Evolutionary conservation across 305 asterid species (phyloP), one percentile per base, ranked within the genome.

Genomic region (Nicotiana rustica): DNA sequence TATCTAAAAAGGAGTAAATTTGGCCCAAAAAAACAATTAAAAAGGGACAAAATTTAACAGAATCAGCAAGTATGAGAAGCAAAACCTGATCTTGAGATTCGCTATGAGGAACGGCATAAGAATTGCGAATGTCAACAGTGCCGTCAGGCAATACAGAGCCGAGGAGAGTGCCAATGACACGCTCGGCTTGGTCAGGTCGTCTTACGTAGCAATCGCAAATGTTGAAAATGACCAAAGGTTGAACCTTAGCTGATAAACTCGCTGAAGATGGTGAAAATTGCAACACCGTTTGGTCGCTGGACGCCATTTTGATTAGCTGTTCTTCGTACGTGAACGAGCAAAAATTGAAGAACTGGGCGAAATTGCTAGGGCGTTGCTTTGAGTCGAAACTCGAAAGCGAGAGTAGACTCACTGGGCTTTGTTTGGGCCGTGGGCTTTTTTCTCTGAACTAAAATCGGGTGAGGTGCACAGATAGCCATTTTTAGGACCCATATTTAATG

Each of bases 101-200:
- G 69, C 87, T 92, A 85, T 94, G 97, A 1, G 97, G 97, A 86
- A 94, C 97, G 77, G 97, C 97, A 65, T 92, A 96, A n/a, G 92
- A 91, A 84, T 96, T 96, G 2, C 98, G 95, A 65, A 95, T 86
- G 52, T 95, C 97, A n/a, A 96, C 90, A 18, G 97, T 90, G 4
- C 99, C 98, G 84, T 96, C 98, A 0, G 96, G 91, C 19, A 96
- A 85, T 25, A 93, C 92, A 19, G 97, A 94, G 15, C 98, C 98
- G 66, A 93, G 93, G 13, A 94, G 93, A 57, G 98, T 93, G 55
- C 99, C 98, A 57, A 96, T 94, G 31, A 94, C 95, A 61, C 99
- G 95, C 65, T 92, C 97, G 13, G 97, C 88, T 85, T 90, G 95
- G 89, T 96, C 99, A 0, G 98, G 98, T 56, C 99, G 88, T 86